These are phyloP conservation scores for Malassezia dermatis DNA, from an alignment of 1,284 basidiomycete genomes.

Conservation along the genomic window DNA sequence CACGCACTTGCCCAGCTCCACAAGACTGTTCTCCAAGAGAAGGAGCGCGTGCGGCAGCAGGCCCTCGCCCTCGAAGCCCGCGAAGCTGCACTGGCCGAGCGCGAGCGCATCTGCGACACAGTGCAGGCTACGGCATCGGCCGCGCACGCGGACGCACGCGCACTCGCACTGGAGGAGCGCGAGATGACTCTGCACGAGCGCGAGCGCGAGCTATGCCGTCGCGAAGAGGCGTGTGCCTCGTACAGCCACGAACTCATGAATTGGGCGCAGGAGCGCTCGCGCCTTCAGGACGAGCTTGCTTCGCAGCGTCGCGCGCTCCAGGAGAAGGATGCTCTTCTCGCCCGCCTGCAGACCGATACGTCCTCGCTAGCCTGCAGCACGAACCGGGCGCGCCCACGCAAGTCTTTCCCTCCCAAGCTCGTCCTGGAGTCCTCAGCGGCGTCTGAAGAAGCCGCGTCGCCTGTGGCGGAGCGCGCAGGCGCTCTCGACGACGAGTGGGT, in stretches of 20 bases:
- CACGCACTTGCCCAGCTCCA: slow-evolving; percentile 15
- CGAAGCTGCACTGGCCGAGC: slow-evolving; percentile 9
- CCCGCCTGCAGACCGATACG: background rate
- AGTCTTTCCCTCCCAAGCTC: background rate
- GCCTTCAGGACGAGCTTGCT: background rate
- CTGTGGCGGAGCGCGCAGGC: background rate
- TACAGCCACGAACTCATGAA: background rate
- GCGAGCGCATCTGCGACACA: background rate
- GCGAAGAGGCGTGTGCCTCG: slow-evolving; percentile 2
- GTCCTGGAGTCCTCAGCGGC: background rate
- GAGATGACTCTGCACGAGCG: slow-evolving; percentile 1
- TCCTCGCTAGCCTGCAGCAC: background rate
- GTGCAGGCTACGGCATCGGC: background rate
- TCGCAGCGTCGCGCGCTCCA: background rate
- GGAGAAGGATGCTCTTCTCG: slow-evolving; percentile 10
- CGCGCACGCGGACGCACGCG: background rate
- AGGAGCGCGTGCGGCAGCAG: slow-evolving; percentile 8
- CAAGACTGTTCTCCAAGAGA: slow-evolving; percentile 2
- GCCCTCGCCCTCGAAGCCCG: background rate
- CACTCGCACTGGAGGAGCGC: slow-evolving; percentile 8
- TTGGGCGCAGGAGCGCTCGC: slow-evolving; percentile 5
- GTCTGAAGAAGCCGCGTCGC: background rate
- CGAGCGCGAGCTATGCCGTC: background rate
- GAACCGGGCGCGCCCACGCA: background rate
- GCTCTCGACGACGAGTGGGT: slow-evolving; percentile 10